Evolutionary conservation across 2,329 filamentous ascomycete genomes (phyloP).

Genomic region (Hirsutella thompsonii): DNA sequence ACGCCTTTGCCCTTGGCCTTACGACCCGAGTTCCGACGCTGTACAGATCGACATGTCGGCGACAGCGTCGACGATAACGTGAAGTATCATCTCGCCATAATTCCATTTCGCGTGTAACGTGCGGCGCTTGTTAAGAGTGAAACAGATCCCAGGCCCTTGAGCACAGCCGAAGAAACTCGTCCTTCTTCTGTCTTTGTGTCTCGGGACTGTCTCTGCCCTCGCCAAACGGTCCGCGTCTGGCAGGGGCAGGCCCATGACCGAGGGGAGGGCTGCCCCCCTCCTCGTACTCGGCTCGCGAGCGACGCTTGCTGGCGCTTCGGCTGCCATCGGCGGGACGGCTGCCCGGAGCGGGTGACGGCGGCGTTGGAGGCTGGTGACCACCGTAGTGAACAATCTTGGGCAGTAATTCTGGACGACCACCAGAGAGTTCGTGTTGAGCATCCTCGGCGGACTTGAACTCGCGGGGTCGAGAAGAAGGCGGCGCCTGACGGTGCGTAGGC

Average conservation of each 20-base stretch:
- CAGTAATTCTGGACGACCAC: slow-evolving; percentile 81
- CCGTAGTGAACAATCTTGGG: slow-evolving; percentile 94
- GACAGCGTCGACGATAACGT: neutral
- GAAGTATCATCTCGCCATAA: slow-evolving; percentile 1
- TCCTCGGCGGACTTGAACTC: slow-evolving; percentile 96
- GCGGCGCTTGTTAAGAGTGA: slow-evolving; percentile 50
- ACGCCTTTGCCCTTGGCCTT: neutral
- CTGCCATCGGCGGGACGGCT: slow-evolving; percentile 32
- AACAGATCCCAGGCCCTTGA: slow-evolving; percentile 92
- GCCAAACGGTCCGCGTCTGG: slow-evolving; percentile 59
- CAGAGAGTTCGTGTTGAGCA: slow-evolving; percentile 78
- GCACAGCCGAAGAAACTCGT: slow-evolving; percentile 80
- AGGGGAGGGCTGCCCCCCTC: slow-evolving; percentile 80
- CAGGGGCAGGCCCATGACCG: slow-evolving; percentile 54
- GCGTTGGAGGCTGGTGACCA: slow-evolving; percentile 84
- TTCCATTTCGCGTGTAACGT: neutral
- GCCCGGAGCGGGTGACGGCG: slow-evolving; percentile 62
- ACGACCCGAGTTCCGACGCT: neutral
- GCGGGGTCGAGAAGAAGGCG: slow-evolving; percentile 51
- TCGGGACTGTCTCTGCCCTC: slow-evolving; percentile 75
- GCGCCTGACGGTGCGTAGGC: slow-evolving; percentile 34
- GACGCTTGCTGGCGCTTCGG: slow-evolving; percentile 54
- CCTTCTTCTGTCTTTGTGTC: slow-evolving; percentile 73
- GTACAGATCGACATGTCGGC: neutral
- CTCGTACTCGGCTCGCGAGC: slow-evolving; percentile 83